Base-by-base conservation (phyloP, 1,284 basidiomycete species). In the Cutaneotrichosporon cavernicola region DNA sequence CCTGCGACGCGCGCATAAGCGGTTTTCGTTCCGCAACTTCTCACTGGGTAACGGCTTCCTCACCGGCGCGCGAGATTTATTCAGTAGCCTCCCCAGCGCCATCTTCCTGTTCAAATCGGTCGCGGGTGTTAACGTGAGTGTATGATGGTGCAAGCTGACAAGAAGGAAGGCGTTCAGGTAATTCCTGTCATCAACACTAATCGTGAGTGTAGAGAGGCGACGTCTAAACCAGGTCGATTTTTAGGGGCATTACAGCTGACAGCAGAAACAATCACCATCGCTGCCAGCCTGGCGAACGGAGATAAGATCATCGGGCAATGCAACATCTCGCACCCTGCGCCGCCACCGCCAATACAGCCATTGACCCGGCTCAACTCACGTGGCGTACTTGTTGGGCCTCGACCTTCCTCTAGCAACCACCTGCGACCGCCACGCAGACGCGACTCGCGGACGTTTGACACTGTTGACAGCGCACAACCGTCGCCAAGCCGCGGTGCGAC, bases 41-140 rank as follows among this genome's bases (percentile, higher is more conserved):
- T 89, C 90, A 68, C 87, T 95, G 52, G 91, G 92, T 26, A 94
- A 95, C 77, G 94, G 91, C 73, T 91, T 95, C 74, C 83, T 96
- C 32, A 90, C 91, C 4, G 91, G 90, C 11, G 90, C 91, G 0
- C 88, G 91, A 70, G 87, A 83, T 58, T 91, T 95, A 80, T 92
- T 96, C 75, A 88, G 91, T 9, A 94, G 91, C 22, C 83, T 96
- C 9, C 90, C 95, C 22, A 94, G 92, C 5, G 93, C 95, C 11
- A 94, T 99, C 70, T 99, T 97, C 79, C 82, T 98, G 47, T 97
- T 99, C 77, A 90, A 92, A 22, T 91, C 92, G 0, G 90, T 97
- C 62, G 95, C 94, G 0, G 90, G 88, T 13, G 83, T 83, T 6
- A 75, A 77, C 40, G 73, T 75, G 61, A 65, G 73, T 69, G 21